Evolutionary conservation across 2,329 filamentous ascomycete species (phyloP), one percentile per base, ranked within the genome.

Genomic region (Nothopassalora personata): DNA sequence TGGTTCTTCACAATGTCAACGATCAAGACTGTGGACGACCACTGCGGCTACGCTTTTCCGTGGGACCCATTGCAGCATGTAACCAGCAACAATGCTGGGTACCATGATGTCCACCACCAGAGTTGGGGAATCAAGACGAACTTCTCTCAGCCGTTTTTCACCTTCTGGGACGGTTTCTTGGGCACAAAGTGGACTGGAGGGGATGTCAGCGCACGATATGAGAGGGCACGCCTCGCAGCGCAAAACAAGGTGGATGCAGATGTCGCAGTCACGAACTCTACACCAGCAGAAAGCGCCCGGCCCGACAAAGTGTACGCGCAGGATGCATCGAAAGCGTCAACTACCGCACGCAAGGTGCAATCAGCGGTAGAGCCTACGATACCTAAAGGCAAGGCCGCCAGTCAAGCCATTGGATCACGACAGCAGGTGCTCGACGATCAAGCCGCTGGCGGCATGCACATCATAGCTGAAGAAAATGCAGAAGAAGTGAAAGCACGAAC

Each of bases 91-190:
- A 97, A 97, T 68, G 93, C 94, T 28, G 88, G 87, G 36, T 99
- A 97, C 75, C 94, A 99, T 72, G 94, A 99, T 71, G 93, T 99
- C 60, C 94, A 99, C 76, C 94, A 99, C 77, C 94, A 99, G 77
- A 95, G 90, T 75, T 97, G 93, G 92, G 94, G 94, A 58, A 96
- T 99, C 81, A 99, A 97, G 83, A 89, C 88, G 64, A 95, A 95
- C 77, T 95, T 73, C 61, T 70, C 67, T 51, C 90, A 95, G 75
- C 90, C 90, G 3, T 95, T 92, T 78, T 97, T 97, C 77, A 97
- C 89, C 51, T 91, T 97, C 77, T 97, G 94, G 91, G 94, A 99
- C 73, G 81, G 83, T 50, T 71, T 91, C 30, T 79, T 96, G 23
- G 86, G 87, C 54, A 99, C 94, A 27, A 88, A 85, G 75, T 97